These are phyloP conservation scores for Sclerotinia spermophila DNA, from an alignment of 2,329 filamentous ascomycete species.

Conservation along the genomic window DNA sequence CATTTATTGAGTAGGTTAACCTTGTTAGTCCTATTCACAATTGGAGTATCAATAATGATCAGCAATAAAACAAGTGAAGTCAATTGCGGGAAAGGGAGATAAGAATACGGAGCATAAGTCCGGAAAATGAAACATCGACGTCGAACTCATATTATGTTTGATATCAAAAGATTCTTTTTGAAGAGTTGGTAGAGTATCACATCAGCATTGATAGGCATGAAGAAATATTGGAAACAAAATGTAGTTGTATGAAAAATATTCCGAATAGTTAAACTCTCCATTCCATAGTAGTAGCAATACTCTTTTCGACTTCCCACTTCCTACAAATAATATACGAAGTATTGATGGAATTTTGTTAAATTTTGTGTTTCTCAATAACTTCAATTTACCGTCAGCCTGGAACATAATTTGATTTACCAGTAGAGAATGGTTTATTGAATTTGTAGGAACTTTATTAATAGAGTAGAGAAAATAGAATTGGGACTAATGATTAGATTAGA, in stretches of 20 bases:
- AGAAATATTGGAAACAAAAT: background rate
- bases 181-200: background rate
- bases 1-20: background rate
- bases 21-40: too few relatives aligned
- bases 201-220: background rate
- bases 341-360: background rate
- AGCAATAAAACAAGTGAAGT: background rate
- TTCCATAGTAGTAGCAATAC: background rate
- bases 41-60: background rate
- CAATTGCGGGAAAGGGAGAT: background rate
- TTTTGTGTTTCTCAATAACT: background rate
- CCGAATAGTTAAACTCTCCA: background rate
- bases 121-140: background rate
- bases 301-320: background rate
- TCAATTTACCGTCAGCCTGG: background rate
- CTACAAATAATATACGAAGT: too few relatives aligned
- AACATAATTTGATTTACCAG: too few relatives aligned
- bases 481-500: too few relatives aligned
- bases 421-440: background rate
- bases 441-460: too few relatives aligned
- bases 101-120: background rate
- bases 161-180: background rate
- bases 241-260: background rate
- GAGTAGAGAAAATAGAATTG: too few relatives aligned
- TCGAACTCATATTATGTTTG: background rate